phyloP scores from a whole-genome alignment of 768 basidiomycete genomes.

The Tulasnella sp. region DNA sequence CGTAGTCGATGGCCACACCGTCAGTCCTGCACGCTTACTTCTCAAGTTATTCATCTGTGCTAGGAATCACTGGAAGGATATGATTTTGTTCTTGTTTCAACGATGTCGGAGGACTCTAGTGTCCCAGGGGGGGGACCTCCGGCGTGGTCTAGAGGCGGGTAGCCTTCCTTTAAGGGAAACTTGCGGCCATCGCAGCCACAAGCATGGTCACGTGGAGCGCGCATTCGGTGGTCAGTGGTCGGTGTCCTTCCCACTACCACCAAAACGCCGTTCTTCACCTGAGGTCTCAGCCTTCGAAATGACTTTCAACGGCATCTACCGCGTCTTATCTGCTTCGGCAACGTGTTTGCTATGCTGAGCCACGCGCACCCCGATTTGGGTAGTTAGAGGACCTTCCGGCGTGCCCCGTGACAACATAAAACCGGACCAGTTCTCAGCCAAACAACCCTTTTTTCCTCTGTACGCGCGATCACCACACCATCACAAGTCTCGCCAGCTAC shows the following conservation, averaged over 20 bases:
- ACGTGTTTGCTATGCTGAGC: not conserved
- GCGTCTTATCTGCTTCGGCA: not conserved
- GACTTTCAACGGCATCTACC: not conserved
- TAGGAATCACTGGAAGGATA: too few relatives aligned
- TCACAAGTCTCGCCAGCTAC: not conserved
- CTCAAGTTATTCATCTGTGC: too few relatives aligned
- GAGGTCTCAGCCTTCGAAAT: not conserved
- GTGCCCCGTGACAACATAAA: not conserved
- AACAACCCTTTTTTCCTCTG: not conserved
- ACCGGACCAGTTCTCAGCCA: not conserved
- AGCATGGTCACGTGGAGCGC: not conserved
- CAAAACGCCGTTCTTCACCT: not conserved
- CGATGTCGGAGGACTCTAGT: too few relatives aligned
- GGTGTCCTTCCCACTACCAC: not conserved
- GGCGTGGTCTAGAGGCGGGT: too few relatives aligned
- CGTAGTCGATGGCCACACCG: too few relatives aligned
- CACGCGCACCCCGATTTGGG: not conserved
- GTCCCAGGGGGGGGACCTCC: too few relatives aligned
- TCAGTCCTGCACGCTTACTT: too few relatives aligned
- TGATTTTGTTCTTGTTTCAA: too few relatives aligned
- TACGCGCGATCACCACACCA: not conserved
- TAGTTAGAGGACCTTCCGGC: not conserved
- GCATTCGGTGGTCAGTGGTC: too few relatives aligned
- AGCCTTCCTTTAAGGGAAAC: too few relatives aligned
- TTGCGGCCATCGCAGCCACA: too few relatives aligned